phyloP scores from a whole-genome alignment of 2,329 filamentous ascomycete genomes.

The Trichoderma cornu-damae region DNA sequence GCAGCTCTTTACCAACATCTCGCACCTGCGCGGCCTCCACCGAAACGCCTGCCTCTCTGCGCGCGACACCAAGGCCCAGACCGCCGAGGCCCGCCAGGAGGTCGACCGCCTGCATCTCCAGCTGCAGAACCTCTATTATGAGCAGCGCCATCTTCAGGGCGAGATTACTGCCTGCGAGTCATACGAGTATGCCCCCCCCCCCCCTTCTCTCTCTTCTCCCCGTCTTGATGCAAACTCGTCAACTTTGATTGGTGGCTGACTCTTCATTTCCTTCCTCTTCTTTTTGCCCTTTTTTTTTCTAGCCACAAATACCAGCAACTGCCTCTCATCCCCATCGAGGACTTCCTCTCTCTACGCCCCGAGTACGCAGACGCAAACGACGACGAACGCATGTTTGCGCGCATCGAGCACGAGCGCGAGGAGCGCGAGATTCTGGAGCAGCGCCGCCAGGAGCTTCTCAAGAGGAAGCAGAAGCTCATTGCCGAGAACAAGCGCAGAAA shows the following conservation, averaged over 20 bases:
- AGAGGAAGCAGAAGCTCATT: slow-evolving; percentile 57
- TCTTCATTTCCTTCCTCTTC: not conserved
- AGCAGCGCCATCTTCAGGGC: slow-evolving; percentile 82
- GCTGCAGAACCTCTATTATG: slow-evolving; percentile 93
- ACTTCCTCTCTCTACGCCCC: slow-evolving; percentile 72
- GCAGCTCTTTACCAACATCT: slow-evolving; percentile 69
- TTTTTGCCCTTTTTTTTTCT: not conserved
- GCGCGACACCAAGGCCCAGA: slow-evolving; percentile 78
- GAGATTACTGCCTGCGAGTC: slow-evolving; percentile 89
- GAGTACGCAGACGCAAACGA: slow-evolving; percentile 68
- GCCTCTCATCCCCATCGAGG: slow-evolving; percentile 74
- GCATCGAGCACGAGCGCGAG: slow-evolving; percentile 84
- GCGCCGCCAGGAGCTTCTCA: slow-evolving; percentile 70
- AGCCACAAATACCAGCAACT: slow-evolving; percentile 86
- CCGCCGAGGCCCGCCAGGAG: slow-evolving; percentile 81
- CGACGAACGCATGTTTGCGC: slow-evolving; percentile 78
- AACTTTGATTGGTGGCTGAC: slow-evolving; percentile 61
- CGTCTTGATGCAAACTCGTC: too few relatives aligned
- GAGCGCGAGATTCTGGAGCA: slow-evolving; percentile 83
- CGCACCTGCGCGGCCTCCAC: slow-evolving; percentile 76
- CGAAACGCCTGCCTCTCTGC: slow-evolving; percentile 75
- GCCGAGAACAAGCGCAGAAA: slow-evolving; percentile 84
- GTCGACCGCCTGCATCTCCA: slow-evolving; percentile 89
- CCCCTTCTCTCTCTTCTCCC: not conserved
- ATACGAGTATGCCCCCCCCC: slow-evolving; percentile 83